Evolutionary conservation across 2,329 filamentous ascomycete species (phyloP), one percentile per base, ranked within the genome.

Genomic region (Neurospora sp.): DNA sequence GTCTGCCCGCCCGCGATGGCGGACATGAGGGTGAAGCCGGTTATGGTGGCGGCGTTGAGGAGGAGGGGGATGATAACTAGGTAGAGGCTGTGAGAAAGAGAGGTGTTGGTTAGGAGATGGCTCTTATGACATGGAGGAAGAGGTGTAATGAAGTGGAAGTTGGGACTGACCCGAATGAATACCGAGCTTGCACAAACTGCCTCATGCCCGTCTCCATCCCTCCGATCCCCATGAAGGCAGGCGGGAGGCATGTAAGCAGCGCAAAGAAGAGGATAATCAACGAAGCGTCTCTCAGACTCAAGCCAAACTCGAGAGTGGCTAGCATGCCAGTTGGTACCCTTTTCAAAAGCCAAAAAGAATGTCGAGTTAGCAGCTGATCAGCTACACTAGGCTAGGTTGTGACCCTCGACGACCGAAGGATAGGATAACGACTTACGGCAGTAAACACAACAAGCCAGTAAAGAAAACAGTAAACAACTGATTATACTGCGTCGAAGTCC

Each of bases 391-490:
- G 23, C 46, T 52, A 28, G 46, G 19, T 28, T 28, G 19, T 28
- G 19, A 23, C 11, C 23, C 19, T 23, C 19, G 1, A 6, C 11
- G 11, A 15, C 46, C 11, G 19, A 52, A 52, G 46, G 41, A 19
- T 39, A 33, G n/a, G 19, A 28, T 6, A 12, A 6, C 38, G 10
- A 81, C 85, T 77, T 76, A 88, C 87, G 87, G 86, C 39, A 89
- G 75, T 8, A 88, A 80, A 74, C 85, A 87, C 62, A 86, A 80
- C 69, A 87, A 82, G 71, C 86, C 83, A 23, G 85, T 86, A 75
- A 88, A 87, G 81, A 87, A 88, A 33, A 89, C 80, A 3, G 86
- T 88, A 74, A 89, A 89, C 66, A 89, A 80, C 71, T 86, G 85
- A 77, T 81, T 81, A 73, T 85, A 85, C 41, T 82, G 80, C 8